Conservation (phyloP, 2,329 filamentous ascomycete species). For the Exutisphaerella laricina region DNA sequence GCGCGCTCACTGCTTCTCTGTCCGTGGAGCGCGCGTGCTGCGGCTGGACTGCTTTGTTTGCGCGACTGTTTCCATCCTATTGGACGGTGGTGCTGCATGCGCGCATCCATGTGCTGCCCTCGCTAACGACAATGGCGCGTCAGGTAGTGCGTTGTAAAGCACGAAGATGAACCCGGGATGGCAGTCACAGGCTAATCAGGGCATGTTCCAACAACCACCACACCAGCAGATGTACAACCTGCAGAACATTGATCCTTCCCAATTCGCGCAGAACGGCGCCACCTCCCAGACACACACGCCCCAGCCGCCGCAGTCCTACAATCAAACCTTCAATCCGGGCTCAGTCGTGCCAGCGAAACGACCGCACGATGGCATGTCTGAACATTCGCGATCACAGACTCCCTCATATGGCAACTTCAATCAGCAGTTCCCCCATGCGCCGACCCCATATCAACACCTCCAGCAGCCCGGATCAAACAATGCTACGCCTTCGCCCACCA, state of each 20-base stretch:
- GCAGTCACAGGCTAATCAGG: too few relatives aligned
- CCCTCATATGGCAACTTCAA: slow-evolving; percentile 61
- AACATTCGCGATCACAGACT: slow-evolving; percentile 84
- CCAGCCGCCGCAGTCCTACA: slow-evolving; percentile 34
- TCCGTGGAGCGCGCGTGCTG: too few relatives aligned
- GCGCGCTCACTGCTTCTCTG: too few relatives aligned
- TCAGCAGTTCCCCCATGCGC: slow-evolving; percentile 55
- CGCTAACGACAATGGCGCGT: too few relatives aligned
- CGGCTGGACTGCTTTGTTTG: too few relatives aligned
- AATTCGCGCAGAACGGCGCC: slow-evolving; percentile 61
- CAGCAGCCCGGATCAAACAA: slow-evolving; percentile 68
- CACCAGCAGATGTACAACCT: slow-evolving; percentile 20
- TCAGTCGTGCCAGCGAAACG: slow-evolving; percentile 86
- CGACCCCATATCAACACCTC: slow-evolving; percentile 72
- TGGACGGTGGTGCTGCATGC: too few relatives aligned
- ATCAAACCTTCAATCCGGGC: slow-evolving; percentile 76
- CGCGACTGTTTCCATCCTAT: too few relatives aligned
- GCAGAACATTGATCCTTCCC: slow-evolving; percentile 40
- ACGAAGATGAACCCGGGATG: too few relatives aligned
- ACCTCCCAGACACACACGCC: slow-evolving; percentile 66
- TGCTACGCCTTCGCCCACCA: slow-evolving; percentile 87
- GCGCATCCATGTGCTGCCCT: too few relatives aligned
- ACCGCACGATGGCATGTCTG: slow-evolving; percentile 76
- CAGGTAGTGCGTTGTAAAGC: too few relatives aligned
- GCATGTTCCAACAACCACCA: too few relatives aligned